These are phyloP conservation scores for Calonectria fujianensis DNA, from an alignment of 2,329 filamentous ascomycete genomes.

Conservation along the genomic window DNA sequence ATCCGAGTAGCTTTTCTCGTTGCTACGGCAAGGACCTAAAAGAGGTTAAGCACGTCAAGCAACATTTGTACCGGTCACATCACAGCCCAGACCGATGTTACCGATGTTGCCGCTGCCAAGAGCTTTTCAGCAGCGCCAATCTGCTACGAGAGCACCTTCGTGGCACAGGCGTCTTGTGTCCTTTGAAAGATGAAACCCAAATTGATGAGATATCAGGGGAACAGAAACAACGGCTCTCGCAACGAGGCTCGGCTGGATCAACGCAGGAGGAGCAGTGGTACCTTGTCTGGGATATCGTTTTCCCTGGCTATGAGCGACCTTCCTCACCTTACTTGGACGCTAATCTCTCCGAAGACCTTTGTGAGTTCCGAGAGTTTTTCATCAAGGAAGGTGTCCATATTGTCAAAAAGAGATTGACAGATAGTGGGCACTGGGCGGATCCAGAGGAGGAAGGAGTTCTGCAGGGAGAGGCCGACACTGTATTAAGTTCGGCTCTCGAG, in stretches of 20 bases:
- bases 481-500: neutral
- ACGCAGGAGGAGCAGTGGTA: slow-evolving; percentile 18
- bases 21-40: neutral
- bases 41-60: slow-evolving; percentile 4
- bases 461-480: neutral
- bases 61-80: neutral
- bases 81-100: neutral
- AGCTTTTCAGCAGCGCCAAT: neutral
- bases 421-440: neutral
- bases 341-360: slow-evolving; percentile 1
- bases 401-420: neutral
- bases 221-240: neutral
- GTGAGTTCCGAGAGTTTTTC: neutral
- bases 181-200: neutral
- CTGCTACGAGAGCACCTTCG: neutral
- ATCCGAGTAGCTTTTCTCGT: neutral
- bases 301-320: neutral
- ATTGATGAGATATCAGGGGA: neutral
- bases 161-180: neutral
- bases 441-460: neutral
- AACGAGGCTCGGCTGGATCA: neutral
- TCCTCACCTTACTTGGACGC: slow-evolving; percentile 2
- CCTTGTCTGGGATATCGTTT: slow-evolving; percentile 3
- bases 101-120: neutral
- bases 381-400: neutral